Conservation (phyloP, 768 basidiomycete species). For the Panellus pusillus region DNA sequence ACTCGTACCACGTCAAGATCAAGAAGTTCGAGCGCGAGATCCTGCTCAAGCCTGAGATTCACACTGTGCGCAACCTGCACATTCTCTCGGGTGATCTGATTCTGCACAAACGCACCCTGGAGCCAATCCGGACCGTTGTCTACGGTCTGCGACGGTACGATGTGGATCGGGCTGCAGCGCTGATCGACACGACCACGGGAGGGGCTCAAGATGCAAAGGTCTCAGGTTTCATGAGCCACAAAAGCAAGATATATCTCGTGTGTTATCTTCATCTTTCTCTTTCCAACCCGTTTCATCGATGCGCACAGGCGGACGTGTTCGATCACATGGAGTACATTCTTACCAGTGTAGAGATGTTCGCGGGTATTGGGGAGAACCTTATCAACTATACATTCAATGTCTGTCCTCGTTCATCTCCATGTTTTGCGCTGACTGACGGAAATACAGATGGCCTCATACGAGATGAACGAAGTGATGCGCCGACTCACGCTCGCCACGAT, state of each 20-base stretch:
- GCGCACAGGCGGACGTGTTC: slow-evolving; percentile 61
- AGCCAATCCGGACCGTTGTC: slow-evolving; percentile 69
- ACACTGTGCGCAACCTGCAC: slow-evolving; percentile 63
- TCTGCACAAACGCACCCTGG: slow-evolving; percentile 72
- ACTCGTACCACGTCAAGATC: slow-evolving; percentile 66
- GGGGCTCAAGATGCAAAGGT: slow-evolving; percentile 41
- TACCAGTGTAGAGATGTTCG: slow-evolving; percentile 71
- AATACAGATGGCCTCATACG: slow-evolving; percentile 64
- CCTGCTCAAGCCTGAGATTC: slow-evolving; percentile 59
- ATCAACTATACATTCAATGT: slow-evolving; percentile 80
- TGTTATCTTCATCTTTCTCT: slow-evolving; percentile 19
- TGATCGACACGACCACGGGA: slow-evolving; percentile 42
- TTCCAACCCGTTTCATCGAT: neutral
- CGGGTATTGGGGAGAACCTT: slow-evolving; percentile 68
- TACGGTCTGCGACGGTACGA: slow-evolving; percentile 73
- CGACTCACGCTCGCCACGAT: slow-evolving; percentile 68
- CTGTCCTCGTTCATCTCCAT: slow-evolving; percentile 22
- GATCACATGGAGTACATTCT: slow-evolving; percentile 80
- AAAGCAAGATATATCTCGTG: slow-evolving; percentile 68
- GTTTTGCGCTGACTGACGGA: slow-evolving; percentile 2
- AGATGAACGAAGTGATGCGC: slow-evolving; percentile 70
- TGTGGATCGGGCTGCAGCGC: slow-evolving; percentile 61
- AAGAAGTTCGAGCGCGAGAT: slow-evolving; percentile 62
- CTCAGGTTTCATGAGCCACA: slow-evolving; percentile 68
- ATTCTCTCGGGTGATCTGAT: slow-evolving; percentile 76